Conservation (phyloP, 805 yeast genomes). For the Lipomyces orientalis region DNA sequence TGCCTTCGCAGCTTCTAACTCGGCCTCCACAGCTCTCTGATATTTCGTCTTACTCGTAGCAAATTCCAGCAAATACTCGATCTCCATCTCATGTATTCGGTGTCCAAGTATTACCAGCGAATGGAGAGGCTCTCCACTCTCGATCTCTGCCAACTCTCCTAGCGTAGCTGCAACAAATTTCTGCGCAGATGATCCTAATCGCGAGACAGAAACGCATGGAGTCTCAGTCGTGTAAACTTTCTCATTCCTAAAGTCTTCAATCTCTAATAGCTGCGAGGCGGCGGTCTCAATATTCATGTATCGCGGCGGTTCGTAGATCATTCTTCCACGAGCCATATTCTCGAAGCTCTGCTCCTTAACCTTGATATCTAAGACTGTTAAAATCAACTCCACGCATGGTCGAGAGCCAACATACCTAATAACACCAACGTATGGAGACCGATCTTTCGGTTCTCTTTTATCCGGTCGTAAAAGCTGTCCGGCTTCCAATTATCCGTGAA, state of each 20-base stretch:
- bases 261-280: constrained; percentile 83
- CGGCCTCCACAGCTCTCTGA: constrained; percentile 53
- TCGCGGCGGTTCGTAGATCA: constrained; percentile 95
- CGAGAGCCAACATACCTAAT: constrained; percentile 52
- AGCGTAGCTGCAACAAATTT: constrained; percentile 83
- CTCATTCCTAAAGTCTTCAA: constrained; percentile 78
- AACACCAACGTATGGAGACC: constrained; percentile 91
- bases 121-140: constrained; percentile 93
- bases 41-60: constrained; percentile 65
- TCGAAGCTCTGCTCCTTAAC: constrained; percentile 96
- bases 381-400: neutral
- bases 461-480: constrained; percentile 88
- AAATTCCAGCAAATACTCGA: constrained; percentile 81
- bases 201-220: constrained; percentile 91
- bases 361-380: constrained; percentile 60
- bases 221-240: constrained; percentile 83
- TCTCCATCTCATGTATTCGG: constrained; percentile 89
- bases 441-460: constrained; percentile 84
- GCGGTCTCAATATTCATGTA: constrained; percentile 93
- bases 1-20: constrained; percentile 36
- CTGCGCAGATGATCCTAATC: constrained; percentile 88
- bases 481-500: constrained; percentile 97
- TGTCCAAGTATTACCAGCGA: constrained; percentile 89
- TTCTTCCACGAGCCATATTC: constrained; percentile 89
- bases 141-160: constrained; percentile 75